A percentile compares a stretch with the other conserved stretches of the same genome.
Evolutionary conservation across 768 basidiomycete species (phyloP).

Genomic region (Tricholoma furcatifolium): DNA sequence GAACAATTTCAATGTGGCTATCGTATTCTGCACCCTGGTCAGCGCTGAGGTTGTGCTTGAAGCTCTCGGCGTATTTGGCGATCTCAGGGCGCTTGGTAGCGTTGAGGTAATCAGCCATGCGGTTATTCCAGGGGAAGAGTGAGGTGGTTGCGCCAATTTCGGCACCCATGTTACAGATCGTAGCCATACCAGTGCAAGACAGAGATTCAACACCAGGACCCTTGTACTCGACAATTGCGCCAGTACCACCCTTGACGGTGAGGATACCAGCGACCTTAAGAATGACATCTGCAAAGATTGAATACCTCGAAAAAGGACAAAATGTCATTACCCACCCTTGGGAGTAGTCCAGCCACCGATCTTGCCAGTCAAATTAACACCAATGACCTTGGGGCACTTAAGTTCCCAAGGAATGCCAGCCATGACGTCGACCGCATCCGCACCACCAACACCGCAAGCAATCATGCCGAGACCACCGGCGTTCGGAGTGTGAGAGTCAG

Average conservation of each 20-base stretch:
- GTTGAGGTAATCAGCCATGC: slow-evolving; percentile 91
- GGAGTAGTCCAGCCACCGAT: slow-evolving; percentile 97
- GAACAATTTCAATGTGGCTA: slow-evolving; percentile 85
- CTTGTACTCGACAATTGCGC: slow-evolving; percentile 96
- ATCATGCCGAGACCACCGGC: slow-evolving; percentile 99
- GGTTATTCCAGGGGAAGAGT: slow-evolving; percentile 96
- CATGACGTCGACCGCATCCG: slow-evolving; percentile 99
- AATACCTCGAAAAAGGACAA: background rate
- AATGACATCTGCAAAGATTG: slow-evolving; percentile 74
- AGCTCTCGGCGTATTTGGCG: slow-evolving; percentile 83
- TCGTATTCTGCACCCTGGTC: slow-evolving; percentile 93
- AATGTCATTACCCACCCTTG: slow-evolving; percentile 59
- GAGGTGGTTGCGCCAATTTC: slow-evolving; percentile 99
- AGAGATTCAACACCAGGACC: slow-evolving; percentile 95
- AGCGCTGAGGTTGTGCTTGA: slow-evolving; percentile 87
- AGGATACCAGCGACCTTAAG: slow-evolving; percentile 99
- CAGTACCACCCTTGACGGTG: slow-evolving; percentile 99
- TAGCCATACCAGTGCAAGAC: slow-evolving; percentile 98
- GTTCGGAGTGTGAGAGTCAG: slow-evolving; percentile 98
- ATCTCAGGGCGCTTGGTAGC: slow-evolving; percentile 93
- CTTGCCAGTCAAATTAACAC: slow-evolving; percentile 94
- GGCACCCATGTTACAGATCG: slow-evolving; percentile 99
- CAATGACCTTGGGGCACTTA: slow-evolving; percentile 99
- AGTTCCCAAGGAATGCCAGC: slow-evolving; percentile 98
- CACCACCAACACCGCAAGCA: slow-evolving; percentile 99